These are phyloP conservation scores for Yarrowia porcina DNA, from an alignment of 805 yeast species.

Conservation along the genomic window DNA sequence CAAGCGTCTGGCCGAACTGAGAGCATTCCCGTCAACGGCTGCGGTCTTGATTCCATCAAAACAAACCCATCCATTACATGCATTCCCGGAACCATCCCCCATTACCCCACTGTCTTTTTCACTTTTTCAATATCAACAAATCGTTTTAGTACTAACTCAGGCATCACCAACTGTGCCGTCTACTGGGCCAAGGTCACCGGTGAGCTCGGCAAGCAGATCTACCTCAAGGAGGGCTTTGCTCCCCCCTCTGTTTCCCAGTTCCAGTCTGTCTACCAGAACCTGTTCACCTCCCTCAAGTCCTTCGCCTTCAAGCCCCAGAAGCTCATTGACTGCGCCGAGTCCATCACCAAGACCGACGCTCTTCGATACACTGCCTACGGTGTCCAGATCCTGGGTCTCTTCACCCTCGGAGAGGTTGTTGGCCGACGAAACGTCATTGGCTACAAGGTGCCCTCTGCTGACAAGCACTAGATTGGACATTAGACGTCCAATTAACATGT, in stretches of 20 bases:
- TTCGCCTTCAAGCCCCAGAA: conserved; percentile 60
- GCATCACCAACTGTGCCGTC: conserved; percentile 52
- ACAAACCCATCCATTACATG: no score
- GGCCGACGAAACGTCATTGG: conserved; percentile 95
- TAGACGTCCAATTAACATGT: conserved; percentile 3
- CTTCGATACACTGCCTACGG: conserved; percentile 70
- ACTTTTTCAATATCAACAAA: background rate
- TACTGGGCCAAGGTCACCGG: conserved; percentile 74
- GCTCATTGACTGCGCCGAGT: conserved; percentile 47
- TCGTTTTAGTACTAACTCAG: conserved; percentile 12
- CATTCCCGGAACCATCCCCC: background rate
- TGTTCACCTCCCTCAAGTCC: conserved; percentile 37
- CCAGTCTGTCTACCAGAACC: conserved; percentile 63
- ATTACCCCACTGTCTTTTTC: background rate
- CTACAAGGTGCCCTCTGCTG: conserved; percentile 43
- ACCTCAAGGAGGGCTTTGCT: conserved; percentile 86
- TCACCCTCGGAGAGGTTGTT: conserved; percentile 90
- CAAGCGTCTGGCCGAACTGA: no score
- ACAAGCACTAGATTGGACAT: conserved; percentile 19
- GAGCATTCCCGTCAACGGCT: no score
- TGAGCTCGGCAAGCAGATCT: conserved; percentile 71
- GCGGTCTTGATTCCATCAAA: no score
- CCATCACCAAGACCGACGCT: conserved; percentile 53
- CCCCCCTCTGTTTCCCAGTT: conserved; percentile 82
- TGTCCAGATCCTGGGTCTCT: conserved; percentile 84